Evolutionary conservation across 192 early-diverging fungal species (phyloP), one percentile per base, ranked within the genome.

Genomic region (Rhizoclosmatium sp.): DNA sequence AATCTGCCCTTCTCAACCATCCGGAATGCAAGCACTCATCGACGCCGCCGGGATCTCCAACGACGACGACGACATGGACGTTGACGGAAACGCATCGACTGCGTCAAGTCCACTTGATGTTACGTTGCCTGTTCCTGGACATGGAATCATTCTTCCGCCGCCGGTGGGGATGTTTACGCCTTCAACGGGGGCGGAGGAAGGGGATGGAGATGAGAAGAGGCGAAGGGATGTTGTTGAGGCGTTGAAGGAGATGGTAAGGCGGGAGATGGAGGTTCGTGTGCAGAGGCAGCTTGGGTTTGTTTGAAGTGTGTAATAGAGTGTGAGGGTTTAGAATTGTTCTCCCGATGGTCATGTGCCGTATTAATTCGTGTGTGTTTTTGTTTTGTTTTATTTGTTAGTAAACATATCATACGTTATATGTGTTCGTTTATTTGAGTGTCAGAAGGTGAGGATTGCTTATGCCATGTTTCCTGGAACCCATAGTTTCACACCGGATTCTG

Each of bases 371-470:
- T 64, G 5, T 64, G 5, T 64, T 21, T 64, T 4, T 5, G 40
- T 46, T 69, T 69, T 40, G 40, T 19, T 47, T 40, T 69, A 5
- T 40, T 14, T 40, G 12, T 44, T 69, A 42, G 39, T 23, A 39
- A 65, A 21, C 66, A 21, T 51, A 70, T 40, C 69, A 65, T 3
- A 76, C 82, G 47, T 49, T 67, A 47, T 82, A 10, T 40, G n/a
- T 39, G 10, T 12, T 21, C 16, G 9, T 65, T 65, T 39, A 65
- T 12, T 21, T 0, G 12, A 1, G 16, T 21, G 12, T 39, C 39
- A 23, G 10, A n/a, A 1, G 0, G 0, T 1, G 31, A 10, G 16
- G 10, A 0, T 65, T 21, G 14, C 10, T 69, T 69, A 47, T 4
- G 9, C 7, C 47, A 5, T 16, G 47, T 69, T 69, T 21, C 67